Evolutionary conservation across 768 basidiomycete species (phyloP), one percentile per base, ranked within the genome.

Genomic region (Dacryopinax spathularia): DNA sequence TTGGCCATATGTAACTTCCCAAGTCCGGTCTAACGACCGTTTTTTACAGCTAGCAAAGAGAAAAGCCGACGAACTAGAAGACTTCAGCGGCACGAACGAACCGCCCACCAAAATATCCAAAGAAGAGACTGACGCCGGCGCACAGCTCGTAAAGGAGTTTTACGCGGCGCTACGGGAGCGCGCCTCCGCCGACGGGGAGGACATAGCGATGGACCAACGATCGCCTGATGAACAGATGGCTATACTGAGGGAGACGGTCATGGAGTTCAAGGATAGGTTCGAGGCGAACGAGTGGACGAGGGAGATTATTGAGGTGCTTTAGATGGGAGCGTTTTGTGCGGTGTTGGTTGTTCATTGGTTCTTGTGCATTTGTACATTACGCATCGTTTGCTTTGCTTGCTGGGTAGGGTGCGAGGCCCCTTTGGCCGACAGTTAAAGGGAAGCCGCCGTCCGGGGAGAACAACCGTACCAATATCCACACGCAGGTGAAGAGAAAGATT

Each of bases 21-120:
- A 34, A 6, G 4, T 60, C 16, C n/a, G 22, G 27, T 34, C 20
- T 35, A 22, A 18, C 29, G 12, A 48, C 60, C 36, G 60, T 48
- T 39, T 36, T 34, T 2, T 29, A 65, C 70, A 91, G 91, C 82
- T 91, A 48, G 94, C 90, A n/a, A 88, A 88, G 74, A 80, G 86
- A 27, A 96, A 94, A 70, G 92, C 93, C 0, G 89, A 93, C 64
- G 91, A 94, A 68, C 75, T 96, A 34, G 90, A 93, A 73, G 88
- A 92, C 70, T 91, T 93, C 73, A 84, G 81, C 6, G 78, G 80
- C 71, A 73, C 43, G 82, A 77, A 66, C 60, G 70, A 60, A 10
- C 27, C n/a, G 16, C 73, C 77, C 2, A 72, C 79, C 2, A 78
- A 80, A 41, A 78, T 85, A 65, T 73, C 84, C 13, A 72, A 82